A percentile compares a stretch with the other conserved stretches of the same genome.
Conservation (phyloP, 2,329 filamentous ascomycete species). For the Trichoderma asperellum region DNA sequence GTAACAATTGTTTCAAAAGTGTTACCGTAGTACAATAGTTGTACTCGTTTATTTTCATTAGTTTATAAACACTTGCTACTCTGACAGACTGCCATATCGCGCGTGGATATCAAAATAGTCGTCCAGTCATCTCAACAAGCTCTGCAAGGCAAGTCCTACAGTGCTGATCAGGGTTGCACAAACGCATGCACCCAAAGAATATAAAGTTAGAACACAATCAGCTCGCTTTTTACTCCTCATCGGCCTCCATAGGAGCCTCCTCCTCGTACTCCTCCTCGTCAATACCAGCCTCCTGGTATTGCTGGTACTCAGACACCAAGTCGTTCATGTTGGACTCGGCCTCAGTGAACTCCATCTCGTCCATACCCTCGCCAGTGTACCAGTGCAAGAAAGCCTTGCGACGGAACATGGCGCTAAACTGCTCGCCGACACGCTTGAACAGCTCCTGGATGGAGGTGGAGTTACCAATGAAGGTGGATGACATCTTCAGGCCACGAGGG, state of each 20-base stretch:
- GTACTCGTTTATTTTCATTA: conserved; percentile 40
- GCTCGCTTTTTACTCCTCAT: conserved; percentile 27
- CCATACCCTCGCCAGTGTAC: conserved; percentile 99
- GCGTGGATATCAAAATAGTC: conserved; percentile 48
- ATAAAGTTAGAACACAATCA: conserved; percentile 13
- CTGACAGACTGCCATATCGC: conserved; percentile 34
- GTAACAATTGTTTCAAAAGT: background rate
- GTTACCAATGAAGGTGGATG: conserved; percentile 98
- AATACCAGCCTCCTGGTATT: conserved; percentile 98
- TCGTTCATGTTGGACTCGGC: conserved; percentile 99
- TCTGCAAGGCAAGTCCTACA: conserved; percentile 33
- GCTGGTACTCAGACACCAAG: conserved; percentile 98
- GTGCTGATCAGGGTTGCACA: conserved; percentile 22
- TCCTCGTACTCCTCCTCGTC: conserved; percentile 95
- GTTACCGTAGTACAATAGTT: conserved; percentile 36
- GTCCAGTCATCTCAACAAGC: conserved; percentile 40
- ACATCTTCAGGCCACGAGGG: conserved; percentile 98
- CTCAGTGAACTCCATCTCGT: conserved; percentile 99
- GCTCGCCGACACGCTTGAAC: conserved; percentile 99
- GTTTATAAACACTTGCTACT: conserved; percentile 40
- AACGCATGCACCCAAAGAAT: conserved; percentile 20
- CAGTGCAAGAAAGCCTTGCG: conserved; percentile 99
- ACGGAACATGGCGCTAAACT: conserved; percentile 99
- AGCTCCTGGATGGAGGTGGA: conserved; percentile 99
- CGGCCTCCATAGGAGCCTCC: conserved; percentile 62